Conservation (phyloP, 768 basidiomycete genomes). For the Boletales sp. region DNA sequence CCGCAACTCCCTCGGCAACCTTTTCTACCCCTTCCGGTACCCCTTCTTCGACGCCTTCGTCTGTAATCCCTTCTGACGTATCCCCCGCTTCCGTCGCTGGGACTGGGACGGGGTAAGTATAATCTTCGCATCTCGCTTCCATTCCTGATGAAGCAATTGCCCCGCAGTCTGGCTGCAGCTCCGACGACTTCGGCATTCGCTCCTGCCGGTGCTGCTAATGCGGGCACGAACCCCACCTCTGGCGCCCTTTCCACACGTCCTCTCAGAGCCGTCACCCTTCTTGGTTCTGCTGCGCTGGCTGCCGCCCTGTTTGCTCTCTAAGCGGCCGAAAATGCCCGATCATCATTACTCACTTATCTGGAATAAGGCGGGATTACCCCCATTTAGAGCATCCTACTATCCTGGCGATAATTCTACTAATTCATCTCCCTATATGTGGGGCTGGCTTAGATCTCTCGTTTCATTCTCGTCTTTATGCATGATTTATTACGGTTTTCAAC, state of each 20-base stretch:
- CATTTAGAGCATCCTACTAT: conserved; percentile 15
- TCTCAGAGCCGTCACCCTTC: conserved; percentile 19
- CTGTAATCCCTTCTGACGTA: no score
- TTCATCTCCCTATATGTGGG: not conserved
- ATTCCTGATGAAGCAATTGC: conserved; percentile 4
- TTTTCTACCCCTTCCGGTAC: not conserved
- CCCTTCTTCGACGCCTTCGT: no score
- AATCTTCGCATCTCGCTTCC: not conserved
- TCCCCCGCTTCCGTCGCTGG: no score
- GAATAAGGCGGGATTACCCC: conserved; percentile 36
- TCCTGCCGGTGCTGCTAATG: conserved; percentile 33
- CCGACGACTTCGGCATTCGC: conserved; percentile 14
- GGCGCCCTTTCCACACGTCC: conserved; percentile 25
- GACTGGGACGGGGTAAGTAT: conserved; percentile 1
- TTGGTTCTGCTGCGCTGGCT: conserved; percentile 19
- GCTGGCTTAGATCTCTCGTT: conserved; percentile 10
- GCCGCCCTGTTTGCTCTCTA: conserved; percentile 23
- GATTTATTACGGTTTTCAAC: conserved; percentile 9
- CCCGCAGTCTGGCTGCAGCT: conserved; percentile 5
- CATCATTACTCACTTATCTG: conserved; percentile 33
- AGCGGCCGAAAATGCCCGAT: conserved; percentile 8
- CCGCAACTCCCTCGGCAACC: not conserved
- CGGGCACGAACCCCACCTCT: conserved; percentile 23
- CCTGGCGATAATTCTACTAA: conserved; percentile 21
- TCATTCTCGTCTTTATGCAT: conserved; percentile 9